phyloP scores from a whole-genome alignment of 306 rosid genomes.

The Oemleria cerasiformis region DNA sequence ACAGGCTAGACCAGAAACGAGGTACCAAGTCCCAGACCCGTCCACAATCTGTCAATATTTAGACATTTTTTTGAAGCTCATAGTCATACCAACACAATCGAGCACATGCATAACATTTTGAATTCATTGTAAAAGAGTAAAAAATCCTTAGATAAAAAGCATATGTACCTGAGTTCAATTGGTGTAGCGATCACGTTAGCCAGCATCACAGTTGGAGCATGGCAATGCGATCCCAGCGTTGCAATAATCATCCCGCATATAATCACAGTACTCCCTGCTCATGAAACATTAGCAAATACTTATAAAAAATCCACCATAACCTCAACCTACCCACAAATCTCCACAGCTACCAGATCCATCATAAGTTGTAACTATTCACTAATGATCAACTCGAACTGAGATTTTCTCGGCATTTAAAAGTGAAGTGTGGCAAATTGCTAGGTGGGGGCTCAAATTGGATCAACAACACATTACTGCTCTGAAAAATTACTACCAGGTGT shows the following conservation, averaged over 20 bases:
- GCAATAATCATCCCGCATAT: constrained; percentile 75
- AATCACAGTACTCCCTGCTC: constrained; percentile 75
- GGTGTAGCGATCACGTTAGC: constrained; percentile 91
- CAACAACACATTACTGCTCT: too few relatives aligned
- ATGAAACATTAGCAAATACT: constrained; percentile 21
- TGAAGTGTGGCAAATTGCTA: not conserved
- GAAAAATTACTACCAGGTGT: too few relatives aligned
- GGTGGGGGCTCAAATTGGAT: not conserved
- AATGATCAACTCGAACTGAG: not conserved
- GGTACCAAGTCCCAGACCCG: not conserved
- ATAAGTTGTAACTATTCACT: not conserved
- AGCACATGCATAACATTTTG: not conserved
- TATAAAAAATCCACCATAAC: not conserved
- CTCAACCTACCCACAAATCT: not conserved
- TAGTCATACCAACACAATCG: not conserved
- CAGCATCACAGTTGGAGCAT: constrained; percentile 88
- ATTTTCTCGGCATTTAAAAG: not conserved
- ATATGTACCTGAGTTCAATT: constrained; percentile 74
- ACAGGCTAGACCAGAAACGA: not conserved
- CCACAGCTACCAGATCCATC: not conserved
- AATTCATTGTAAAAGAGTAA: not conserved
- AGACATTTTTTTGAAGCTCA: not conserved
- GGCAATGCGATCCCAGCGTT: constrained; percentile 61
- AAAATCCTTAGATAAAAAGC: not conserved
- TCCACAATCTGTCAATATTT: not conserved